Evolutionary conservation across 208 protist species (phyloP).

Genomic region (Leishmania amazonensis): DNA sequence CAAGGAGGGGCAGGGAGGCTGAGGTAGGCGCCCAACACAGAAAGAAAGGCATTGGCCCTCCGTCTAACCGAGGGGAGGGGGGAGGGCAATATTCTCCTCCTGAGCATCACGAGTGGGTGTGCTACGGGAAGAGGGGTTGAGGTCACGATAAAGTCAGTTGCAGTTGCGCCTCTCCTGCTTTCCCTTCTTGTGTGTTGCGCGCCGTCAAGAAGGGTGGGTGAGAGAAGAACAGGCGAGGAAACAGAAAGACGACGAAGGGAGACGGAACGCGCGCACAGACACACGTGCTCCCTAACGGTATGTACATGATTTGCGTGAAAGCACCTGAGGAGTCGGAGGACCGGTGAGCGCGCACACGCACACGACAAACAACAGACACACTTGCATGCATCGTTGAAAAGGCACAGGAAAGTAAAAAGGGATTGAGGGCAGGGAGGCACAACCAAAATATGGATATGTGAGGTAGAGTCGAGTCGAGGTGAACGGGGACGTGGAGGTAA

Average conservation of each 20-base stretch:
- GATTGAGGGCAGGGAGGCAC: neutral
- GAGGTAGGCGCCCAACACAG: too few relatives aligned
- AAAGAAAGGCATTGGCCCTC: neutral
- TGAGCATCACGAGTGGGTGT: neutral
- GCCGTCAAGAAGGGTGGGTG: constrained; percentile 3
- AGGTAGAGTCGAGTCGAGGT: neutral
- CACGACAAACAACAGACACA: neutral
- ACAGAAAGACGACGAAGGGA: neutral
- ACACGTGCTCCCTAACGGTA: neutral
- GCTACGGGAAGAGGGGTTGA: neutral
- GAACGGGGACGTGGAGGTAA: neutral
- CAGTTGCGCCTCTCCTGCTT: neutral
- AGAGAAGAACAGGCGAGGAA: constrained; percentile 12
- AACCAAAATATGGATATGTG: neutral
- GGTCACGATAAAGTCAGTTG: neutral
- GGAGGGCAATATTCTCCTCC: neutral
- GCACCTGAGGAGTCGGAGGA: neutral
- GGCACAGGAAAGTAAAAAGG: neutral
- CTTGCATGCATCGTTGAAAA: neutral
- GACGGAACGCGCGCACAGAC: neutral
- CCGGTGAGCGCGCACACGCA: neutral
- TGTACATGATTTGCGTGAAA: constrained; percentile 16
- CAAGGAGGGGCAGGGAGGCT: neutral
- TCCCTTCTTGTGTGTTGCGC: constrained; percentile 1
- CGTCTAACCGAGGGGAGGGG: neutral